Evolutionary conservation across 371 early-diverging fungal genomes (phyloP).

Genomic region (Mucor racemosus): DNA sequence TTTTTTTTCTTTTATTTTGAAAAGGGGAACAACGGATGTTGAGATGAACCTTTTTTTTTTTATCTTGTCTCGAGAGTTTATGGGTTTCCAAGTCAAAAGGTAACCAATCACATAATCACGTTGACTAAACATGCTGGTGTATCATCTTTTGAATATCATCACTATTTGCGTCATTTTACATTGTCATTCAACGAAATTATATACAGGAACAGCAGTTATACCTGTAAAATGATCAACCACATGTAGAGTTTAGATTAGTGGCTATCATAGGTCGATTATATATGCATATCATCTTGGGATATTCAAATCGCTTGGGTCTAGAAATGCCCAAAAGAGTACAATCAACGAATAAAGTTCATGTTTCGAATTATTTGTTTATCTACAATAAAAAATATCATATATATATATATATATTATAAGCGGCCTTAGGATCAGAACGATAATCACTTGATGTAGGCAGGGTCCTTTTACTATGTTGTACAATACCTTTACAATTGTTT

Average conservation of each 20-base stretch:
- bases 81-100: not conserved
- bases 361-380: no score
- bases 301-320: no score
- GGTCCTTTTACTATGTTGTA: no score
- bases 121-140: not conserved
- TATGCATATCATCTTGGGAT: no score
- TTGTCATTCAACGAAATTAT: not conserved
- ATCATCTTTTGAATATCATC: not conserved
- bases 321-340: no score
- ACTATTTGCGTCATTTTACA: conserved; percentile 2
- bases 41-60: not conserved
- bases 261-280: no score
- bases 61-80: not conserved
- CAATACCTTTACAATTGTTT: no score
- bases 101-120: conserved; percentile 7
- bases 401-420: no score
- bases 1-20: not conserved
- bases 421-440: no score
- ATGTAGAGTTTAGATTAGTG: not conserved
- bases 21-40: not conserved
- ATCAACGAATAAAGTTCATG: no score
- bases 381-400: no score
- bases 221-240: not conserved
- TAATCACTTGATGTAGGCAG: no score
- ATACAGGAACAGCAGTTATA: not conserved